Conservation (phyloP, 495 filamentous ascomycete genomes). For the Hypoxylon fragiforme region DNA sequence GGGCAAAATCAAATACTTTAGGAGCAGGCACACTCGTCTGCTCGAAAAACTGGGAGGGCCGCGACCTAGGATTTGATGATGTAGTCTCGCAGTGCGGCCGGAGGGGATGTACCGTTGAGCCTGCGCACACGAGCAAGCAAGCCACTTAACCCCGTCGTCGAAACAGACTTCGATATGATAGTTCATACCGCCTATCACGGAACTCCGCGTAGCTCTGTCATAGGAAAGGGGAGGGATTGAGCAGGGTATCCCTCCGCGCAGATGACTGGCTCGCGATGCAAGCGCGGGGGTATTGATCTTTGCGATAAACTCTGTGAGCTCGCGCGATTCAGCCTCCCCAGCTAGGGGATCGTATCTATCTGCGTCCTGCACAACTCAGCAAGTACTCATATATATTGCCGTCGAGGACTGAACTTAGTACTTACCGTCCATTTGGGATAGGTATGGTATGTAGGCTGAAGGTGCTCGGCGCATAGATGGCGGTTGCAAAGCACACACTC, state of each 20-base stretch:
- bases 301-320: slow-evolving; percentile 35
- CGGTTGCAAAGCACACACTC: slow-evolving; percentile 42
- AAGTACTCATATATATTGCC: no score
- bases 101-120: slow-evolving; percentile 28
- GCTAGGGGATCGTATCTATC: no score
- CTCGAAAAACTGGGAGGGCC: slow-evolving; percentile 40
- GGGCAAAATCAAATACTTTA: slow-evolving; percentile 38
- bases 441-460: no score
- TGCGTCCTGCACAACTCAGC: no score
- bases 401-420: no score
- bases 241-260: slow-evolving; percentile 38
- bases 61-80: no score
- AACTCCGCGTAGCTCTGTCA: no score
- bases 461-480: no score
- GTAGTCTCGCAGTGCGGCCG: slow-evolving; percentile 35
- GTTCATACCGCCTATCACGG: slow-evolving; percentile 47
- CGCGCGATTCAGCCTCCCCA: no score
- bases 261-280: slow-evolving; percentile 18
- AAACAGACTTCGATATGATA: slow-evolving; percentile 38
- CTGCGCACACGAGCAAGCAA: slow-evolving; percentile 37
- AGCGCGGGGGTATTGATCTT: slow-evolving; percentile 40
- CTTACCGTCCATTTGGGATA: no score
- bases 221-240: slow-evolving; percentile 34
- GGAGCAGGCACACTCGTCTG: slow-evolving; percentile 37
- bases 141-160: slow-evolving; percentile 38